phyloP scores from a whole-genome alignment of 192 early-diverging fungal species.

The Gigaspora rosea region DNA sequence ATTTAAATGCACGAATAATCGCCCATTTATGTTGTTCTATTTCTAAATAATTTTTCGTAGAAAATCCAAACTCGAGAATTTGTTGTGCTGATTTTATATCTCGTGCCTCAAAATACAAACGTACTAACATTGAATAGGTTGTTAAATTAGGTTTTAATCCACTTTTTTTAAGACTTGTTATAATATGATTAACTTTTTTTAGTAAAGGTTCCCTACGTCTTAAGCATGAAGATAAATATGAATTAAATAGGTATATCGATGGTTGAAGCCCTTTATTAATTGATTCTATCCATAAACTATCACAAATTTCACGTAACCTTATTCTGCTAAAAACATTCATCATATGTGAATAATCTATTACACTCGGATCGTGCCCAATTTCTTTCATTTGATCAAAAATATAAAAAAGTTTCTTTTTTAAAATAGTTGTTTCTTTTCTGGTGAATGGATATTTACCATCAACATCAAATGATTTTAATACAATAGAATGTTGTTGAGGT shows the following conservation, averaged over 20 bases:
- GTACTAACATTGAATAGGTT: background rate
- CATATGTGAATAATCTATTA: slow-evolving; percentile 19
- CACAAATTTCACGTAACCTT: background rate
- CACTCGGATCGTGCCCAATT: background rate
- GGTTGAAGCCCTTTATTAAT: slow-evolving; percentile 6
- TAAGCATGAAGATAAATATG: slow-evolving; percentile 16
- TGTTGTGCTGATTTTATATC: background rate
- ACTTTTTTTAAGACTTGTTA: background rate
- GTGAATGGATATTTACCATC: background rate
- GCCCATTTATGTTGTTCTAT: background rate
- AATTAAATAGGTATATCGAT: slow-evolving; percentile 10
- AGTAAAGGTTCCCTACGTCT: background rate
- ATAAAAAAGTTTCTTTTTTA: background rate
- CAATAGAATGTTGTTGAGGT: slow-evolving; percentile 15
- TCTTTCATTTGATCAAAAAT: slow-evolving; percentile 14
- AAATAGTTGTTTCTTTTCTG: background rate
- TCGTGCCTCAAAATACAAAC: background rate
- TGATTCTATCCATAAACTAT: slow-evolving; percentile 2
- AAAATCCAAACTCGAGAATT: background rate
- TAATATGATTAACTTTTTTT: background rate
- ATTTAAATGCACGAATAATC: background rate
- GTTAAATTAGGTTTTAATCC: background rate
- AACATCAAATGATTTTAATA: slow-evolving; percentile 11
- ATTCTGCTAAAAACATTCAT: slow-evolving; percentile 15
- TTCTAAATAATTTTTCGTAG: background rate